phyloP scores from a whole-genome alignment of 805 yeast genomes.

The Myxozyma sirexii region DNA sequence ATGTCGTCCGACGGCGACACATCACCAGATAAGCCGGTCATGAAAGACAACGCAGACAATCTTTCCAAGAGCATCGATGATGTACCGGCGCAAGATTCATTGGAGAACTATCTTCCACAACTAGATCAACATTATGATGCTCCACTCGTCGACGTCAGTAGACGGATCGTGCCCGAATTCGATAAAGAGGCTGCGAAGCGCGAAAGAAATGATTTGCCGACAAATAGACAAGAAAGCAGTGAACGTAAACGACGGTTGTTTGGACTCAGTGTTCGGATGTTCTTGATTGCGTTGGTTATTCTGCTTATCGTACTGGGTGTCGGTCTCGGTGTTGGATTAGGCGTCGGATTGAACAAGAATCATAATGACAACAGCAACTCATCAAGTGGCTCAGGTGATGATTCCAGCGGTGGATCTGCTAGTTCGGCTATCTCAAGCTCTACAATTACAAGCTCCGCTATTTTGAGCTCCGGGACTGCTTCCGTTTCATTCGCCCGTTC shows the following conservation, averaged over 20 bases:
- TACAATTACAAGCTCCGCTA: too few relatives aligned
- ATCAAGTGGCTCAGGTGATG: too few relatives aligned
- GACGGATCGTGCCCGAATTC: not conserved
- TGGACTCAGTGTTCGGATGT: not conserved
- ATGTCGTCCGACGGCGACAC: too few relatives aligned
- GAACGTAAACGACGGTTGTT: not conserved
- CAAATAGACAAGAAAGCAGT: not conserved
- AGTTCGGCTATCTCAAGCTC: too few relatives aligned
- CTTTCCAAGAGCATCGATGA: not conserved
- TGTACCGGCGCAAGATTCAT: not conserved
- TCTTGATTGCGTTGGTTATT: not conserved
- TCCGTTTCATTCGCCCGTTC: too few relatives aligned
- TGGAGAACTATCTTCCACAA: not conserved
- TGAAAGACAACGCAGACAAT: not conserved
- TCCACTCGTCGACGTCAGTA: not conserved
- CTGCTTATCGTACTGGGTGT: not conserved
- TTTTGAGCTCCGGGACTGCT: too few relatives aligned
- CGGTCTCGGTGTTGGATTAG: slow-evolving; percentile 5
- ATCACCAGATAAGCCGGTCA: too few relatives aligned
- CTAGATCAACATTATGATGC: not conserved
- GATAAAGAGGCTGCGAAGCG: not conserved
- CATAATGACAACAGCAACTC: not conserved
- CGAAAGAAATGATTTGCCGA: not conserved
- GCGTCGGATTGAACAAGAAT: slow-evolving; percentile 7
- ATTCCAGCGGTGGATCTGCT: not conserved